Conservation (phyloP, 108 stramenopile genomes). For the Ochromonas danica region DNA sequence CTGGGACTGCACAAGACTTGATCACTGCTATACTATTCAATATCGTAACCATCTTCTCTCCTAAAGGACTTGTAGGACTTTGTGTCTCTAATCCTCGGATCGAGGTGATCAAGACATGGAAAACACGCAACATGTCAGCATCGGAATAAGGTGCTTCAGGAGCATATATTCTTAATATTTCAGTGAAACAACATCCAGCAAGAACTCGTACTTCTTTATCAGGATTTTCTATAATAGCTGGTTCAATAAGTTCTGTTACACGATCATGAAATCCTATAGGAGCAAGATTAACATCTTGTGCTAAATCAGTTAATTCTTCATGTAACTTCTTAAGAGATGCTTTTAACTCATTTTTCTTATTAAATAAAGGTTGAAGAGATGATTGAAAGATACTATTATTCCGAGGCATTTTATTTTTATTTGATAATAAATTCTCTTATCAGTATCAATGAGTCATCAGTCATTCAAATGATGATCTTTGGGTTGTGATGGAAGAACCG, state of each 20-base stretch:
- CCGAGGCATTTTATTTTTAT: too few relatives aligned
- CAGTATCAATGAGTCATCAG: too few relatives aligned
- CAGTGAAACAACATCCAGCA: slow-evolving; percentile 49
- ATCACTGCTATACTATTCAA: slow-evolving; percentile 40
- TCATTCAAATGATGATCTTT: too few relatives aligned
- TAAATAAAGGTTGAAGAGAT: too few relatives aligned
- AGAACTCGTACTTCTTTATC: slow-evolving; percentile 42
- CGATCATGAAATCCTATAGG: neutral
- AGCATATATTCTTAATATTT: slow-evolving; percentile 53
- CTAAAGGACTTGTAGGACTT: neutral
- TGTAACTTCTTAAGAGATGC: neutral
- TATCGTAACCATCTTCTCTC: slow-evolving; percentile 34
- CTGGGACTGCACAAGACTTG: slow-evolving; percentile 51
- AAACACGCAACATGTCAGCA: slow-evolving; percentile 37
- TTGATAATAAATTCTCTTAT: too few relatives aligned
- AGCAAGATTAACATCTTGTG: neutral
- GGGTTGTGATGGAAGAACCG: too few relatives aligned
- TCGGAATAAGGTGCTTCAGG: slow-evolving; percentile 48
- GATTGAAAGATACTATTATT: too few relatives aligned
- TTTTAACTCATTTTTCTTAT: neutral
- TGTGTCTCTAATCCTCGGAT: slow-evolving; percentile 38
- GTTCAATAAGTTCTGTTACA: neutral
- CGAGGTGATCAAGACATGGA: slow-evolving; percentile 43
- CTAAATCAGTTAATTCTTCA: neutral
- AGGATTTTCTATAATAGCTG: neutral